Conservation (phyloP, 805 yeast genomes). For the Pichia rugopelliculosa region DNA sequence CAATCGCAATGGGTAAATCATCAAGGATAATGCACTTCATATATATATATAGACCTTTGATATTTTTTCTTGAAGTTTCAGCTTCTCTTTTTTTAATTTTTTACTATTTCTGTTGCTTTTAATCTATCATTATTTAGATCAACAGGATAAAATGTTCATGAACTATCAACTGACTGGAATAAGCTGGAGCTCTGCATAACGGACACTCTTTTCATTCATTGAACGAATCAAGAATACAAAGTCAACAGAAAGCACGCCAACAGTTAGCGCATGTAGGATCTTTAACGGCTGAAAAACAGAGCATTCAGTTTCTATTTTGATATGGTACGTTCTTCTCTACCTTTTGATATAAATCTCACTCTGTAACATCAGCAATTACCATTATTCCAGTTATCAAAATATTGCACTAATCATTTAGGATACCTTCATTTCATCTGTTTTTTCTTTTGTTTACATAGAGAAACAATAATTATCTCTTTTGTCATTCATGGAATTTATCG, state of each 20-base stretch:
- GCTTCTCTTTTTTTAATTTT: no score
- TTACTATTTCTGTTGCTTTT: no score
- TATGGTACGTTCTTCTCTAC: conserved; percentile 70
- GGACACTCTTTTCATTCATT: conserved; percentile 88
- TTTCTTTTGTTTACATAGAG: no score
- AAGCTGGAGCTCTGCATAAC: conserved; percentile 67
- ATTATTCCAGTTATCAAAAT: no score
- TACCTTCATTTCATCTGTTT: no score
- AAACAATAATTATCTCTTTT: no score
- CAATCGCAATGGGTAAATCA: neutral
- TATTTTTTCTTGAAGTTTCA: neutral
- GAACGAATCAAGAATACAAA: conserved; percentile 83
- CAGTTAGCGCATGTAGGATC: conserved; percentile 84
- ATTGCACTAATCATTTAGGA: no score
- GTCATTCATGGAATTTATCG: no score
- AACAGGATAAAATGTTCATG: no score
- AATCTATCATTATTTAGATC: no score
- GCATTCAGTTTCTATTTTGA: conserved; percentile 67
- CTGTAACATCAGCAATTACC: no score
- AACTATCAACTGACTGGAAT: conserved; percentile 56
- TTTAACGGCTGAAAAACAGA: conserved; percentile 72
- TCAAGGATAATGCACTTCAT: neutral
- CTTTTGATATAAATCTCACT: no score
- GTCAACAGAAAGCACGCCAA: conserved; percentile 94
- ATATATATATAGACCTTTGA: neutral